Conservation (phyloP, 2,329 filamentous ascomycete genomes). For the Tricladium varicosporioides region DNA sequence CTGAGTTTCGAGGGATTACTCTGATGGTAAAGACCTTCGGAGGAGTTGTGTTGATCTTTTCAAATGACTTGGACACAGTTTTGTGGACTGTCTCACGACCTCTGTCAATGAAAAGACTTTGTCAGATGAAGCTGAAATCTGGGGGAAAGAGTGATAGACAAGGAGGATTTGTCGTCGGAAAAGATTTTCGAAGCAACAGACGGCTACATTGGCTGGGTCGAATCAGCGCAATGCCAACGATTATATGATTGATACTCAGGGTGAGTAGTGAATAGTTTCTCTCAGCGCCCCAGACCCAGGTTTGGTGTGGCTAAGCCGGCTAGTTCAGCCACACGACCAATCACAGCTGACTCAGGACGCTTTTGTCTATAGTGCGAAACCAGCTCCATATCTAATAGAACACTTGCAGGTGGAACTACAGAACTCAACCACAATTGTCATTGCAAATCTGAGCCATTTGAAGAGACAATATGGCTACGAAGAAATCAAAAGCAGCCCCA, state of each 20-base stretch:
- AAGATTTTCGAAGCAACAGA: background rate
- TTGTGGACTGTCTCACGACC: slow-evolving; percentile 7
- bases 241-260: background rate
- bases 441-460: background rate
- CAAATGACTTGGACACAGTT: slow-evolving; percentile 7
- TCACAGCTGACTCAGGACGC: background rate
- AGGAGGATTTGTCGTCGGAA: background rate
- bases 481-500: slow-evolving; percentile 54
- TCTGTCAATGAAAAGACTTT: slow-evolving; percentile 11
- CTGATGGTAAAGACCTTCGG: background rate
- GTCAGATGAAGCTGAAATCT: slow-evolving; percentile 2
- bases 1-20: background rate
- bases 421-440: background rate
- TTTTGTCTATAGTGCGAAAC: background rate
- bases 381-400: background rate
- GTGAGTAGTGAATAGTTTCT: background rate
- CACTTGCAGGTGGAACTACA: background rate
- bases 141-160: background rate
- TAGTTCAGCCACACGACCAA: slow-evolving; percentile 3
- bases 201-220: background rate
- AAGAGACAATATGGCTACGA: slow-evolving; percentile 53
- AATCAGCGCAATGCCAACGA: background rate
- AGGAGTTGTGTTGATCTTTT: background rate
- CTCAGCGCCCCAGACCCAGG: background rate
- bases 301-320: background rate